A percentile compares a stretch with the other conserved stretches of the same genome.
phyloP scores from a whole-genome alignment of 306 rosid species.

The Malus sylvestris region DNA sequence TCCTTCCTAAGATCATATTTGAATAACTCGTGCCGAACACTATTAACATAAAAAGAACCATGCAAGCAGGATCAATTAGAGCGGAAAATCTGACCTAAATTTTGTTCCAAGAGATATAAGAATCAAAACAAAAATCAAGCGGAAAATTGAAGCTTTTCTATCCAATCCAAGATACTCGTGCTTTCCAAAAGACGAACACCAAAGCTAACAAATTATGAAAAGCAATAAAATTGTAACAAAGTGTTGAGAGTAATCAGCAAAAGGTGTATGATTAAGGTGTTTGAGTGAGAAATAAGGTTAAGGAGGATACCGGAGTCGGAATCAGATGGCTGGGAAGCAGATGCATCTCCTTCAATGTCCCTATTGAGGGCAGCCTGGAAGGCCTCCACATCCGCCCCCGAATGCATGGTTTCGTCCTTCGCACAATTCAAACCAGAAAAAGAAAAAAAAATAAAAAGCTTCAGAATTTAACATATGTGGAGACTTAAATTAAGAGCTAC shows the following conservation, averaged over 20 bases:
- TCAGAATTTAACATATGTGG: background rate
- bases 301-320: constrained; percentile 39
- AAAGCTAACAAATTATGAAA: background rate
- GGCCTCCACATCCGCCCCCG: constrained; percentile 83
- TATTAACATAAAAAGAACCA: background rate
- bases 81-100: background rate
- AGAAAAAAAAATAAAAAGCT: background rate
- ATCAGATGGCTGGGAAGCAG: constrained; percentile 47
- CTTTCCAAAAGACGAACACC: background rate
- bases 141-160: background rate
- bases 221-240: background rate
- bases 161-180: background rate
- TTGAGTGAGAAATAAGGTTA: background rate
- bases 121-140: background rate
- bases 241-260: background rate
- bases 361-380: constrained; percentile 77
- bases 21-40: background rate
- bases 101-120: background rate
- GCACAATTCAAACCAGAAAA: constrained; percentile 2
- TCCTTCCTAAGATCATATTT: background rate
- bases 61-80: background rate
- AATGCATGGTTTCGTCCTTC: constrained; percentile 86
- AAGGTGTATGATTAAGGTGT: background rate
- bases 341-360: constrained; percentile 68
- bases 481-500: background rate